phyloP scores from a whole-genome alignment of 176 grass and related monocot genomes.

The Calamus simplicifolius region DNA sequence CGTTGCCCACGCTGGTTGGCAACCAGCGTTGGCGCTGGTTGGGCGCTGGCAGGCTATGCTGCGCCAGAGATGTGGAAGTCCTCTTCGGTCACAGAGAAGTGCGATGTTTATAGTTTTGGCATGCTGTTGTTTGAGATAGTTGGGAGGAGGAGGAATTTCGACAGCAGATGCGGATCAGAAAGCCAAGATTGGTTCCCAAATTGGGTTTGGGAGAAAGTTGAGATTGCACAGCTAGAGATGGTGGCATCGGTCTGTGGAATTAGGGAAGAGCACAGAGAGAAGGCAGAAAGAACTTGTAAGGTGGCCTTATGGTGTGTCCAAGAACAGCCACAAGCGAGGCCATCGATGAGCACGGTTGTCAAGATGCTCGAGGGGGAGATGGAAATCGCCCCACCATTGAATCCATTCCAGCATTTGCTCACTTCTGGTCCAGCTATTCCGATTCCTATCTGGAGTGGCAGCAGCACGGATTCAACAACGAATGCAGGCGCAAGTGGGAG shows the following conservation, averaged over 20 bases:
- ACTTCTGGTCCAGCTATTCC: no score
- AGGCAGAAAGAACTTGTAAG: neutral
- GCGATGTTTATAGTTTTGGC: neutral
- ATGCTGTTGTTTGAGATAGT: no score
- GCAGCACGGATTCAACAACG: no score
- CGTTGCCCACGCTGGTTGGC: no score
- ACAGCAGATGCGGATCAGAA: neutral
- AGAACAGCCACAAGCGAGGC: neutral
- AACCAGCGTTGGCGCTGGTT: no score
- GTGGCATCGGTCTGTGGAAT: neutral
- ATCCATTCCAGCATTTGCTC: neutral
- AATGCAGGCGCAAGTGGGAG: no score
- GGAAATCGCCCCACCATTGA: neutral
- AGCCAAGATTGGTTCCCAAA: constrained; percentile 5
- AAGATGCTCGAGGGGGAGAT: neutral
- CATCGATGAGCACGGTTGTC: neutral
- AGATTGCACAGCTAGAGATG: neutral
- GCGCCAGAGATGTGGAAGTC: constrained; percentile 14
- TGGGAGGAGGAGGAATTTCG: constrained; percentile 9
- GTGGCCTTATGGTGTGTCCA: neutral
- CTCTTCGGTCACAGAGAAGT: neutral
- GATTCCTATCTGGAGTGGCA: no score
- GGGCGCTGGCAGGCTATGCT: constrained; percentile 1
- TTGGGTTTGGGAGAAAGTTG: constrained; percentile 4
- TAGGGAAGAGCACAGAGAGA: neutral